Conservation (phyloP, 129 eudicot genomes). For the Erigeron canadensis region DNA sequence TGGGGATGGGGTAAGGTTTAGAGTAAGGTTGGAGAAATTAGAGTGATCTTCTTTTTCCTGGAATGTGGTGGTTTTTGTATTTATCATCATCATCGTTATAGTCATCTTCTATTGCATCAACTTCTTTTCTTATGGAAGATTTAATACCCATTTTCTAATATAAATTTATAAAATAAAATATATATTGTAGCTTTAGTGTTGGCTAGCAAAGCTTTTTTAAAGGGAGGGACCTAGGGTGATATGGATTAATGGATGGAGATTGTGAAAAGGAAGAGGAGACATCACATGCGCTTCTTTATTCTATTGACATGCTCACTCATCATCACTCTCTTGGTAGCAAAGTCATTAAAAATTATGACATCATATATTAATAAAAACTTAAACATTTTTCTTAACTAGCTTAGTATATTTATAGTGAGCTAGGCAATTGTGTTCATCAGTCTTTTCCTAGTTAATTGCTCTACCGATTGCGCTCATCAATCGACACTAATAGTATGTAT, state of each 20-base stretch:
- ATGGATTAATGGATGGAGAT: conserved; percentile 33
- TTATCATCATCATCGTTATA: conserved; percentile 54
- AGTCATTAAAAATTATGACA: not conserved
- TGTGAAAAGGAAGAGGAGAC: conserved; percentile 38
- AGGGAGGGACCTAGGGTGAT: conserved; percentile 27
- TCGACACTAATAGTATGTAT: too few species aligned
- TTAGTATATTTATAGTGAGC: too few species aligned
- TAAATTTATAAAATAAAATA: not conserved
- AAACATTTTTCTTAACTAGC: not conserved
- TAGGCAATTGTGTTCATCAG: too few species aligned
- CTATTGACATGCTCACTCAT: conserved; percentile 32
- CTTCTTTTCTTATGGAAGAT: conserved; percentile 31
- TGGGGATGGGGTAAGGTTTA: conserved; percentile 45
- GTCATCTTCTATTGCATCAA: conserved; percentile 55
- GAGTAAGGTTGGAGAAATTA: conserved; percentile 36
- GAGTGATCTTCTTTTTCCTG: conserved; percentile 29
- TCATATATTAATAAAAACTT: not conserved
- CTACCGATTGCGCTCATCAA: too few species aligned
- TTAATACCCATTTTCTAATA: conserved; percentile 18
- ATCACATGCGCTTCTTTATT: conserved; percentile 55
- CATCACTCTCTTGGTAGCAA: conserved; percentile 23
- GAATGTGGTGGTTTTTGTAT: conserved; percentile 43
- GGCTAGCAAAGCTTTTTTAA: conserved; percentile 31
- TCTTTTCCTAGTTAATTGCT: not conserved
- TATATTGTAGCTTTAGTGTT: conserved; percentile 35